Evolutionary conservation across 345 rosid species (phyloP), one percentile per base, ranked within the genome.

Genomic region (Pseudoturritis turrita): DNA sequence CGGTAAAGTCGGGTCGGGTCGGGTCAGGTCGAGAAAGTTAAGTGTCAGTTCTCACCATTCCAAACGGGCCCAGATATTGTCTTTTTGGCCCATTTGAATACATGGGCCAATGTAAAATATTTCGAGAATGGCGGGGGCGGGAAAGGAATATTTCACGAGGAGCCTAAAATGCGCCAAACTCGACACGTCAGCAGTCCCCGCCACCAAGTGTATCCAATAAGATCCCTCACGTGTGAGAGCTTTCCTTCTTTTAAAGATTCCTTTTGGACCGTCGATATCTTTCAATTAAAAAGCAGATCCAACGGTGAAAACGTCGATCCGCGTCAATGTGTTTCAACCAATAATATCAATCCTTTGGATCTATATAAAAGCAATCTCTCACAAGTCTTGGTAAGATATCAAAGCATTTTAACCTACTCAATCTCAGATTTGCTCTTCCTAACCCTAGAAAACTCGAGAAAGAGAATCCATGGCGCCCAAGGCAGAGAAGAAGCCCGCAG

Each of bases 401-500:
- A 18, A 26, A 50, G 3, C 44, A 46, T 6, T 45, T 33, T 0
- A 35, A 23, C 19, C 14, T 23, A 36, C n/a, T 17, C 57, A 8
- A 45, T 36, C 63, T 74, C 36, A 55, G 65, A 73, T 65, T 43
- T 29, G 44, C 9, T 12, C 23, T 25, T 0, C 35, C 11, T 0
- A 40, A 44, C 44, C n/a, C 56, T 39, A 74, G 39, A 49, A 68
- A 22, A 19, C 45, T 40, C 39, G 31, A 26, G 2, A 52, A 54
- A 43, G 1, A 8, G 7, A 37, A 62, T 54, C 74, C 0, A 52
- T 65, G 66, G 75, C 78, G 55, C 82, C 85, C 0, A 82, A 79
- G n/a, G 92, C 79, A n/a, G 85, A 82, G 77, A 82, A 91, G 86
- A 90, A 88, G 62, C 96, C 93, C 0, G 92, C 82, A 0, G 85